A percentile compares a stretch with the other conserved stretches of the same genome.
These are phyloP conservation scores for Kondoa subrosea DNA, from an alignment of 768 basidiomycete species.

Conservation along the genomic window DNA sequence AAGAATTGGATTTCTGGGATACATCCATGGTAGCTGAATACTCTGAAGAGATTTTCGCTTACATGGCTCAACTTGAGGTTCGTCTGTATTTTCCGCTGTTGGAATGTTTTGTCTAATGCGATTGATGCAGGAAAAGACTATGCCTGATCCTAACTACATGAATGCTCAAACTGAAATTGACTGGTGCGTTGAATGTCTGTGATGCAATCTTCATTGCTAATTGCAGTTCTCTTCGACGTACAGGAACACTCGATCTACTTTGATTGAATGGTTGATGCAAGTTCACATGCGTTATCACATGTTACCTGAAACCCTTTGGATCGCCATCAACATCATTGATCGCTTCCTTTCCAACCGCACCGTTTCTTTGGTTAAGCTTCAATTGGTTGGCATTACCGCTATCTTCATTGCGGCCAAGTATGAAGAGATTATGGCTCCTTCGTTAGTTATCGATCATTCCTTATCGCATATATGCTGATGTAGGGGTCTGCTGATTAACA, in stretches of 20 bases:
- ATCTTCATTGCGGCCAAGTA: constrained; percentile 99
- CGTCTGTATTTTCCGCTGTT: constrained; percentile 25
- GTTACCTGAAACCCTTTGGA: constrained; percentile 98
- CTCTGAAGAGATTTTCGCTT: constrained; percentile 91
- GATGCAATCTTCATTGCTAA: background rate
- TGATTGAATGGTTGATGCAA: constrained; percentile 96
- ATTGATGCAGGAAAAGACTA: constrained; percentile 50
- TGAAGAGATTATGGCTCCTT: constrained; percentile 94
- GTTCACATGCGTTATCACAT: constrained; percentile 97
- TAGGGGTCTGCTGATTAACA: constrained; percentile 14
- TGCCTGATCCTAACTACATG: constrained; percentile 92
- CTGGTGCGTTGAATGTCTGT: constrained; percentile 29
- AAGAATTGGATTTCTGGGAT: constrained; percentile 61
- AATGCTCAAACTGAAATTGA: constrained; percentile 72
- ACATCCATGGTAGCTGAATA: constrained; percentile 97
- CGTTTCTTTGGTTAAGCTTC: constrained; percentile 74
- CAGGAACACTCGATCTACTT: constrained; percentile 87
- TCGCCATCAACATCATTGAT: constrained; percentile 90
- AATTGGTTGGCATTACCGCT: constrained; percentile 92
- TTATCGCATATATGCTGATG: background rate
- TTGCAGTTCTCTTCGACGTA: constrained; percentile 29
- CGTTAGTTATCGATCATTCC: constrained; percentile 30
- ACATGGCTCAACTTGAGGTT: constrained; percentile 89
- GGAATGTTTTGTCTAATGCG: constrained; percentile 16
- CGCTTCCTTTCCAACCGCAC: constrained; percentile 77